Evolutionary conservation across 352 stramenopile species (phyloP).

Genomic region (Phytophthora parvispora): DNA sequence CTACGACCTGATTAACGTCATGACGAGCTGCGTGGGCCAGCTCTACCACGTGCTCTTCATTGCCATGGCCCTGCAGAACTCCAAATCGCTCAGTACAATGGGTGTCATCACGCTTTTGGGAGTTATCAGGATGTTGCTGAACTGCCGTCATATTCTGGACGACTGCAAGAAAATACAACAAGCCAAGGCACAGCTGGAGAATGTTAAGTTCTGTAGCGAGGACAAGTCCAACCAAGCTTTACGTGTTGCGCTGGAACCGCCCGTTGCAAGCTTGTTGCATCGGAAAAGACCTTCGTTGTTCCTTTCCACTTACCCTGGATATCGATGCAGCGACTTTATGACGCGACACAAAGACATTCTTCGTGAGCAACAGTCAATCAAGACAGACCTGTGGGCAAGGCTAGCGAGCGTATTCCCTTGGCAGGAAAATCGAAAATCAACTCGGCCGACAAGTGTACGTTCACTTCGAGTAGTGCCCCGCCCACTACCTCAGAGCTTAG

Average conservation of each 20-base stretch:
- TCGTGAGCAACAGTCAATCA: neutral
- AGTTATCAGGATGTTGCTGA: constrained; percentile 1
- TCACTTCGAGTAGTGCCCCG: neutral
- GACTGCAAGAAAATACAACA: neutral
- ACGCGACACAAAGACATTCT: neutral
- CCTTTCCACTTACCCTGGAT: constrained; percentile 13
- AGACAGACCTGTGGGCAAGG: neutral
- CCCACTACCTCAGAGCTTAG: neutral
- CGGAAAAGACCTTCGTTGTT: neutral
- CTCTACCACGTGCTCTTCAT: constrained; percentile 52
- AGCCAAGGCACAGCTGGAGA: neutral
- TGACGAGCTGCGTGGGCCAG: constrained; percentile 24
- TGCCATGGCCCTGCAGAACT: constrained; percentile 37
- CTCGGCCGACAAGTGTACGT: neutral
- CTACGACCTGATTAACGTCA: constrained; percentile 31
- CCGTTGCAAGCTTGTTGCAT: constrained; percentile 4
- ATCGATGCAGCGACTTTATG: constrained; percentile 1
- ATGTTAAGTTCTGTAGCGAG: neutral
- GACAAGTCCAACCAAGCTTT: too few species aligned
- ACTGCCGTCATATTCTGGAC: constrained; percentile 16
- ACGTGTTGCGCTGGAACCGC: neutral
- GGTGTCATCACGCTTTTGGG: constrained; percentile 22
- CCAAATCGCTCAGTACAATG: constrained; percentile 39
- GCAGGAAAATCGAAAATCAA: neutral
- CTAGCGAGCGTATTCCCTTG: neutral